Evolutionary conservation across 257 asterid species (phyloP).

Genomic region (Ligustrum vulgare): DNA sequence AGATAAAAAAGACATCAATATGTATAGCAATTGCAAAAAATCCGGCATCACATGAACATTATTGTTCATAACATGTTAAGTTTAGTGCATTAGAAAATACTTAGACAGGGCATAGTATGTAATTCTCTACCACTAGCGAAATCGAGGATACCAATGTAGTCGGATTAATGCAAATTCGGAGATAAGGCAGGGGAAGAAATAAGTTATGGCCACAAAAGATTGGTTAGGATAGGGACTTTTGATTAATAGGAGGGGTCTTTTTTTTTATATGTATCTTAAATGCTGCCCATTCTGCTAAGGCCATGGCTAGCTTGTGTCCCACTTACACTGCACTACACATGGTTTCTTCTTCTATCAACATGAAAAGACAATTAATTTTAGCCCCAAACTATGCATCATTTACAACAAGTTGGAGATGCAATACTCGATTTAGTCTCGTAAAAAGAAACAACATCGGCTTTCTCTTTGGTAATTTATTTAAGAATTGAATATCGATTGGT

Average conservation of each 20-base stretch:
- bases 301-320: not conserved
- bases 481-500: too few relatives aligned
- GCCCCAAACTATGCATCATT: not conserved
- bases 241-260: slow-evolving; percentile 15
- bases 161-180: not conserved
- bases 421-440: not conserved
- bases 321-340: not conserved
- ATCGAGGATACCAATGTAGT: not conserved
- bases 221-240: slow-evolving; percentile 15
- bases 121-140: not conserved
- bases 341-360: not conserved
- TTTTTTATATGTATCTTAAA: not conserved
- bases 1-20: not conserved
- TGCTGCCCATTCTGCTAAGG: slow-evolving; percentile 15
- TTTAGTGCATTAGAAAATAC: too few relatives aligned
- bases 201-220: not conserved
- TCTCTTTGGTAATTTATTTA: too few relatives aligned
- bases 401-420: not conserved
- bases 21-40: too few relatives aligned
- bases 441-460: too few relatives aligned
- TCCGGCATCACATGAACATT: too few relatives aligned
- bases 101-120: not conserved
- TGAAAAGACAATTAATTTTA: not conserved
- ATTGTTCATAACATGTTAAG: too few relatives aligned
- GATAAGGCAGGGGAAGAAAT: slow-evolving; percentile 14